Percentiles rank a stretch among this genome's conserved stretches.
Evolutionary conservation across 768 basidiomycete species (phyloP).

Genomic region (Lactarius quietus): DNA sequence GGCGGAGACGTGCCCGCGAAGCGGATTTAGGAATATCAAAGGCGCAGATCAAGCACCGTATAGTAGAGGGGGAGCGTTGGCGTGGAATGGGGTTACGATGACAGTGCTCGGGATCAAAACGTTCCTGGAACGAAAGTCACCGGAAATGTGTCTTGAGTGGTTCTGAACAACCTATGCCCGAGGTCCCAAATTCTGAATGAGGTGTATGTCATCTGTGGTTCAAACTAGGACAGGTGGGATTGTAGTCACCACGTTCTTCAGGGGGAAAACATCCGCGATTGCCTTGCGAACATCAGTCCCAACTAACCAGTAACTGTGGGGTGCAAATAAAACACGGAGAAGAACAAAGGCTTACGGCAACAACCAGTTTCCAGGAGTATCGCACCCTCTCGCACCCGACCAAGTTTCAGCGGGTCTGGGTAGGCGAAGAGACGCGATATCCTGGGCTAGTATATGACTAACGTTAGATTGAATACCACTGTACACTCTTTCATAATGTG

Average conservation of each 20-base stretch:
- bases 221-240: not conserved
- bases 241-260: slow-evolving; percentile 37
- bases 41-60: slow-evolving; percentile 30
- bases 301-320: slow-evolving; percentile 29
- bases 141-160: slow-evolving; percentile 49
- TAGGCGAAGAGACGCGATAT: no score
- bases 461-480: no score
- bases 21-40: slow-evolving; percentile 42
- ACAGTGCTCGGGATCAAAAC: slow-evolving; percentile 45
- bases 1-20: slow-evolving; percentile 45
- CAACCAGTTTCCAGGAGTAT: no score
- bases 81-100: slow-evolving; percentile 28
- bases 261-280: slow-evolving; percentile 42
- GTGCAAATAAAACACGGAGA: not conserved
- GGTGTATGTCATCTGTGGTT: not conserved
- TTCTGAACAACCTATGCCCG: slow-evolving; percentile 58
- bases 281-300: slow-evolving; percentile 43
- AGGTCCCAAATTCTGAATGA: slow-evolving; percentile 54
- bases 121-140: slow-evolving; percentile 54
- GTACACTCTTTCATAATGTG: no score
- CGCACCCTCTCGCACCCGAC: no score
- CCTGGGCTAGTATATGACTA: no score
- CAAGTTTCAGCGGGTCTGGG: no score
- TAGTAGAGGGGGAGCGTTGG: slow-evolving; percentile 27
- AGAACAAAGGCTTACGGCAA: slow-evolving; percentile 17